phyloP scores from a whole-genome alignment of 1,284 basidiomycete genomes.

The Microbotryum lychnidis-dioicae region DNA sequence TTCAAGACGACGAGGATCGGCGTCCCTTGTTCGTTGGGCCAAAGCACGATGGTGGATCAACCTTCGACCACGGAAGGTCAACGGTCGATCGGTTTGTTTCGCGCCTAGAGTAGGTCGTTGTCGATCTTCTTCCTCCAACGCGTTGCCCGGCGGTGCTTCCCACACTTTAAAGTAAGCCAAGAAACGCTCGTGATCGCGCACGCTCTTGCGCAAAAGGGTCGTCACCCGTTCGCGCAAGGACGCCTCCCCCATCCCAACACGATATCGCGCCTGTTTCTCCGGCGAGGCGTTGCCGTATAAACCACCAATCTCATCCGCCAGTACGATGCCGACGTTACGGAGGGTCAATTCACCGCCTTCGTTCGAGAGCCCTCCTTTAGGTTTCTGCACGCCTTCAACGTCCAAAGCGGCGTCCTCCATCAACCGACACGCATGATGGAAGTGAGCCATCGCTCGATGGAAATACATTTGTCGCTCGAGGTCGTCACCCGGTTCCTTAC shows the following conservation, averaged over 20 bases:
- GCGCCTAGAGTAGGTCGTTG: slow-evolving; percentile 4
- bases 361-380: slow-evolving; percentile 44
- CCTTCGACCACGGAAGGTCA: slow-evolving; percentile 24
- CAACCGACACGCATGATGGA: slow-evolving; percentile 62
- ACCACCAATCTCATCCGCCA: slow-evolving; percentile 3
- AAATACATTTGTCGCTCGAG: slow-evolving; percentile 71
- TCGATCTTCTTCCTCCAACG: slow-evolving; percentile 11
- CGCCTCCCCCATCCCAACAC: slow-evolving; percentile 48
- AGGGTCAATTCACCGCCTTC: slow-evolving; percentile 59
- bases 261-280: slow-evolving; percentile 55
- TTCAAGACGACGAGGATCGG: slow-evolving; percentile 43
- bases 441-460: slow-evolving; percentile 63
- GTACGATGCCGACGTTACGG: slow-evolving; percentile 51
- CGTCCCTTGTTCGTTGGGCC: slow-evolving; percentile 24
- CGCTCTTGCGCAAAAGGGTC: slow-evolving; percentile 55
- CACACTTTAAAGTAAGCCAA: slow-evolving; percentile 64
- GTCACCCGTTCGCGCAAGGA: slow-evolving; percentile 53
- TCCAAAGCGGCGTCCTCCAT: slow-evolving; percentile 60
- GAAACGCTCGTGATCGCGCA: slow-evolving; percentile 71
- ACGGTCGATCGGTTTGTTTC: slow-evolving; percentile 26
- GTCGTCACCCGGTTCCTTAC: slow-evolving; percentile 30
- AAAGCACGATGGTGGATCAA: slow-evolving; percentile 17
- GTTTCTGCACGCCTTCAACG: slow-evolving; percentile 58
- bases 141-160: slow-evolving; percentile 45
- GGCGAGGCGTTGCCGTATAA: slow-evolving; percentile 41